These are phyloP conservation scores for Chrysoporthe puriensis DNA, from an alignment of 2,329 filamentous ascomycete genomes.

Conservation along the genomic window DNA sequence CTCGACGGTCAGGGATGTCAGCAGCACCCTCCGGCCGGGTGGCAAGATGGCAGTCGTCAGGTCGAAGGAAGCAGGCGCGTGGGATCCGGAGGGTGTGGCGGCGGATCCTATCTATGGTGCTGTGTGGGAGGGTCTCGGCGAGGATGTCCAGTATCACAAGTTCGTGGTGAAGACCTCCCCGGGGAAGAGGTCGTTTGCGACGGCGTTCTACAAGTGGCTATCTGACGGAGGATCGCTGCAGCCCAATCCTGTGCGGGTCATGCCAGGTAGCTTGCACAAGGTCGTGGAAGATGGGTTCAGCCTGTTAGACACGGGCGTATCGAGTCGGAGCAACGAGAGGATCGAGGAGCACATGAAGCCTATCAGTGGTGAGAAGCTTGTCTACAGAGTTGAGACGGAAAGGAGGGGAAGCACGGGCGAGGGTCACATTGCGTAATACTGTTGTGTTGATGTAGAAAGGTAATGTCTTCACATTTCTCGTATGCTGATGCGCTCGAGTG, in stretches of 20 bases:
- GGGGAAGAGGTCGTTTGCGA: constrained; percentile 38
- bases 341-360: constrained; percentile 41
- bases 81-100: constrained; percentile 34
- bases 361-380: constrained; percentile 46
- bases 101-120: constrained; percentile 44
- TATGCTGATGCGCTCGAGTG: not conserved
- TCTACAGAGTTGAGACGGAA: constrained; percentile 32
- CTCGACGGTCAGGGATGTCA: constrained; percentile 38
- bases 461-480: not conserved
- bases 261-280: constrained; percentile 38
- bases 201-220: constrained; percentile 43
- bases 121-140: constrained; percentile 47
- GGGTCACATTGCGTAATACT: constrained; percentile 15
- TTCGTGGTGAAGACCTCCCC: constrained; percentile 33
- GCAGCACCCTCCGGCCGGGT: constrained; percentile 34
- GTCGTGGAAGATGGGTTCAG: constrained; percentile 36
- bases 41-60: constrained; percentile 39
- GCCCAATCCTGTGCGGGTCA: constrained; percentile 38
- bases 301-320: constrained; percentile 36
- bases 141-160: constrained; percentile 44
- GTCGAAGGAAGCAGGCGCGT: constrained; percentile 37
- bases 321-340: constrained; percentile 31
- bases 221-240: constrained; percentile 32
- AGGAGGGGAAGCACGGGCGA: constrained; percentile 20
- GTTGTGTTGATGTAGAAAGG: not conserved